A percentile compares a stretch with the other conserved stretches of the same genome.
Conservation (phyloP, 1,284 basidiomycete genomes). For the Tilletia walkeri region DNA sequence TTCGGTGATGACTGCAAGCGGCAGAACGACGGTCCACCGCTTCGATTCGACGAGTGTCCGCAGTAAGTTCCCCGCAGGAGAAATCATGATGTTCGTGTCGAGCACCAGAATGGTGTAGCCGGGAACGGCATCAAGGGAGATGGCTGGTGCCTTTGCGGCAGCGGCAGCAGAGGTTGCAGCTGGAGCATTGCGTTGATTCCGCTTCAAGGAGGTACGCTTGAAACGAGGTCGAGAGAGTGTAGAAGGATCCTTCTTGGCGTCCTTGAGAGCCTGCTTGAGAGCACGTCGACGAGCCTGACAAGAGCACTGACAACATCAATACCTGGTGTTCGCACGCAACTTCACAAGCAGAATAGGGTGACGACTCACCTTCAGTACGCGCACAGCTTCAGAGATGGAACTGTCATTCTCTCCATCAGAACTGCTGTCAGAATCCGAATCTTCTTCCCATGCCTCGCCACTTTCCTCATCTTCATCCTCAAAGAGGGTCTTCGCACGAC, state of each 20-base stretch:
- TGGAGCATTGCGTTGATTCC: not conserved
- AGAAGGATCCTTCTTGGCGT: slow-evolving; percentile 22
- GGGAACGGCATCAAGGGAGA: slow-evolving; percentile 63
- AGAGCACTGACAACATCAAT: not conserved
- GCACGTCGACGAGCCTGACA: slow-evolving; percentile 68
- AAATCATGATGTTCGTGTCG: slow-evolving; percentile 80
- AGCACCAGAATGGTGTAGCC: slow-evolving; percentile 88
- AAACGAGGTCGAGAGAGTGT: not conserved
- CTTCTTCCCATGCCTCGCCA: slow-evolving; percentile 15
- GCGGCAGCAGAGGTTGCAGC: not conserved
- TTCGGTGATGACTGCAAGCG: slow-evolving; percentile 79
- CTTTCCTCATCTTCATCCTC: slow-evolving; percentile 26
- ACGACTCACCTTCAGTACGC: slow-evolving; percentile 67
- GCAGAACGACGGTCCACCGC: slow-evolving; percentile 83
- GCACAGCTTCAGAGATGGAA: slow-evolving; percentile 69
- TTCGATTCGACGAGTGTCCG: slow-evolving; percentile 72
- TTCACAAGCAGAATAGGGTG: no score
- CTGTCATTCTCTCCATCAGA: slow-evolving; percentile 40
- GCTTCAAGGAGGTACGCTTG: slow-evolving; percentile 11
- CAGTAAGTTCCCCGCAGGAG: slow-evolving; percentile 30
- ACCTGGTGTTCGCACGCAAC: not conserved
- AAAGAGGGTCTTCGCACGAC: not conserved
- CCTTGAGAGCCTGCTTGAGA: slow-evolving; percentile 60
- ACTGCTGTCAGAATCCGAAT: slow-evolving; percentile 32
- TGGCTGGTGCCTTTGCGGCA: not conserved